phyloP scores from a whole-genome alignment of 257 asterid genomes.

The Marsdenia floribunda region DNA sequence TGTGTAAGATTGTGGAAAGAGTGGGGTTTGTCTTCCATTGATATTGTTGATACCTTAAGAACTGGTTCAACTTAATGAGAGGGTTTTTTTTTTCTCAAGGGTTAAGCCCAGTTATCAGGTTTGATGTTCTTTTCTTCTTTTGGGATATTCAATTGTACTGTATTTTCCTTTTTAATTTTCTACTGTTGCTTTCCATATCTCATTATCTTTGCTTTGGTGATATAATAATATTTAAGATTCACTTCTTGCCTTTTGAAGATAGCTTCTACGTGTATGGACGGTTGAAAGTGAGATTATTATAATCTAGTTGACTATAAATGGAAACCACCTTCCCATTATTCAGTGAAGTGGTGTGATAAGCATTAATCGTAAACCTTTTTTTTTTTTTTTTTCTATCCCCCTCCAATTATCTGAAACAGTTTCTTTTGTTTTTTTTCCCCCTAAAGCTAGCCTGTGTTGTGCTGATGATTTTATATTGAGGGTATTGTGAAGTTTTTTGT shows the following conservation, averaged over 20 bases:
- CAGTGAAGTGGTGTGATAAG: conserved; percentile 3
- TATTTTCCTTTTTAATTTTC: not conserved
- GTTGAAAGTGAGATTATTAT: conserved; percentile 32
- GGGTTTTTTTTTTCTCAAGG: conserved; percentile 8
- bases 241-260: conserved; percentile 33
- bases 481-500: not conserved
- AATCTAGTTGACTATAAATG: conserved; percentile 37
- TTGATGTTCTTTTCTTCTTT: conserved; percentile 3
- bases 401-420: conserved; percentile 1
- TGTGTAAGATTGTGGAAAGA: conserved; percentile 22
- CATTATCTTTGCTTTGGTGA: conserved; percentile 9
- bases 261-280: conserved; percentile 44
- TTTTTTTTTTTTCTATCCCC: conserved; percentile 11
- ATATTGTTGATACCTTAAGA: conserved; percentile 20
- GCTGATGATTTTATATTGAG: conserved; percentile 1
- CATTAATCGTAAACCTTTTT: not conserved
- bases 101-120: conserved; percentile 14
- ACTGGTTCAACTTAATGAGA: conserved; percentile 15
- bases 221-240: conserved; percentile 18
- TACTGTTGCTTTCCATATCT: conserved; percentile 25
- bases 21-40: conserved; percentile 14
- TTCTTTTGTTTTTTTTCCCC: conserved; percentile 19
- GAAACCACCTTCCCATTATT: conserved; percentile 21
- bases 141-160: conserved; percentile 11
- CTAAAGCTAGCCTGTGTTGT: not conserved